Base-by-base conservation (phyloP, 2,329 filamentous ascomycete genomes). In the Apiospora saccharicola region DNA sequence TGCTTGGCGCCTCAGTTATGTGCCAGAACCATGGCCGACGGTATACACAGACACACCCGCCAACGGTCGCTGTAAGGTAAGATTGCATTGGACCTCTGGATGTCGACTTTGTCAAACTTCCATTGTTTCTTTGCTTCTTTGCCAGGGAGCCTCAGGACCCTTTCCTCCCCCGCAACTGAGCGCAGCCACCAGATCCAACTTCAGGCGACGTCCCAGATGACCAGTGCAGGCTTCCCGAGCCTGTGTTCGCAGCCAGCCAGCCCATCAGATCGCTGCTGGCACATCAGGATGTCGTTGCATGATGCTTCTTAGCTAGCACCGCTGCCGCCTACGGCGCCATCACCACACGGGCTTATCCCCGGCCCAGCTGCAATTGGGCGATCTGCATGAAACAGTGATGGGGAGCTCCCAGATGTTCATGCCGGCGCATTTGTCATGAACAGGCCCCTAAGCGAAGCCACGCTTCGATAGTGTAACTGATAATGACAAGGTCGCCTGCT, bases 391-490 rank as follows among this genome's bases (percentile, higher is more conserved):
- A 64, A 64, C 57, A 64, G 57, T 6, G 19, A 41, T 64, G 34
- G 34, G 57, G 57, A 64, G 41, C 57, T 64, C 57, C 30, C n/a
- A 64, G 57, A 64, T 64, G 57, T 64, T 64, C 57, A 64, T 64
- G 57, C 57, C 57, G 57, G 57, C 12, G 57, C n/a, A 64, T 64
- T 64, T 64, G 57, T 64, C 57, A 64, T 64, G 57, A 64, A 64
- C 57, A 37, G 30, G 57, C 41, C 34, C 57, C 57, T 37, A 41
- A 41, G 34, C 34, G 57, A 64, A 64, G 57, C 57, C 57, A 64
- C 57, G 10, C 34, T 14, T 64, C 57, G 57, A 64, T 64, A 64
- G 57, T 64, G 57, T 41, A 24, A 14, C 34, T 41, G 57, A 41
- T 24, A 64, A 64, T 64, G 57, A n/a, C 57, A n/a, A 64, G 57